Base-by-base conservation (phyloP, 352 stramenopile species). In the Globisporangium canariense region DNA sequence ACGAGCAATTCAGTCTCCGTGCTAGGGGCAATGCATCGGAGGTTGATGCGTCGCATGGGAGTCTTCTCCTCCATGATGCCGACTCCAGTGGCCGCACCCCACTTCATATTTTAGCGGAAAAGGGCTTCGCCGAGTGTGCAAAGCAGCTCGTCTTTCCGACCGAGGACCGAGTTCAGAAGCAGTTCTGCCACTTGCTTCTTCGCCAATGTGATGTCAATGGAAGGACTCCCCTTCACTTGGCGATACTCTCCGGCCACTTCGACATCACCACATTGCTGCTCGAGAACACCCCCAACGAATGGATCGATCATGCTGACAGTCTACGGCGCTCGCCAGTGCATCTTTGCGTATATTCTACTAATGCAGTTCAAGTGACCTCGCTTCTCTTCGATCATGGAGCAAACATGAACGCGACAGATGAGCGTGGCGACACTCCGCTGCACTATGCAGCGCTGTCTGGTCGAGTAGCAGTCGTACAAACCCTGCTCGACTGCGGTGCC, bases 391-490 rank as follows among this genome's bases (percentile, higher is more conserved):
- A 77, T 34, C 55, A 68, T 18, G 74, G 80, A 38, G 78, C 72
- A 8, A 73, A 78, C 32, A 18, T 84, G 28, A 86, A 88, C 60
- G 59, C 73, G 10, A 64, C 62, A 0, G 86, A 94, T 32, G 78
- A 86, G 69, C 67, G 83, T 41, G 83, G 86, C 4, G 86, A 91
- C 52, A 90, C 80, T 0, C 70, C 81, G 20, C 62, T 94, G 28
- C 86, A 94, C 65, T 91, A 73, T 68, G 74, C 82, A 1, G 86
- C 83, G 0, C 73, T 87, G 13, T 78, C 70, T 1, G 86, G 86
- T 50, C 76, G 79, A 22, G 40, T 64, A 13, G 43, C 50, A 0
- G 70, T 88, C 25, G 69, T 75, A 1, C 74, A 76, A 9, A 62
- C 73, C 10, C 53, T 90, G 43, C 49, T 89, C 16, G 41, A 71